Evolutionary conservation across 2,329 filamentous ascomycete species (phyloP).

Genomic region (Clarireedia monteithiana): DNA sequence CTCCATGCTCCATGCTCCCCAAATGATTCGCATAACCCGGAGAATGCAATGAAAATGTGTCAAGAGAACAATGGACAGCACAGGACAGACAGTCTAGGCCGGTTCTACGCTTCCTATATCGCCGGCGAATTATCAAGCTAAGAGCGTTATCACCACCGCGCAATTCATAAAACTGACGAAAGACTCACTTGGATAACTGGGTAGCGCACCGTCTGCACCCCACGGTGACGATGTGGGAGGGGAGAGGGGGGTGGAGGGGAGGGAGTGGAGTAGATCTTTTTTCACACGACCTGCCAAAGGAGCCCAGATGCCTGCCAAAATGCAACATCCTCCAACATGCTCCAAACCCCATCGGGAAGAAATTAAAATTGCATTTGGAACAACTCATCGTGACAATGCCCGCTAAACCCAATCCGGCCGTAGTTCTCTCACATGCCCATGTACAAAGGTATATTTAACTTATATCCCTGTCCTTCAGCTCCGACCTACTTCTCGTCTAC

Average conservation of each 20-base stretch:
- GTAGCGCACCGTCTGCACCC: neutral
- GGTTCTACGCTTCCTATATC: neutral
- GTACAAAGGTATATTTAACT: neutral
- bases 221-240: neutral
- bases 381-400: conserved; percentile 22
- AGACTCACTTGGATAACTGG: neutral
- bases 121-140: neutral
- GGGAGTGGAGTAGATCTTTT: neutral
- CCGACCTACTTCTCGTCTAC: neutral
- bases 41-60: no score
- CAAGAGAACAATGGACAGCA: no score
- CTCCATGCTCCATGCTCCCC: neutral
- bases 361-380: conserved; percentile 23
- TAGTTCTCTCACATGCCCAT: neutral
- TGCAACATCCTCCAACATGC: neutral
- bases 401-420: neutral
- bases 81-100: no score
- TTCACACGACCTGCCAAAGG: no score
- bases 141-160: neutral
- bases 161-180: neutral
- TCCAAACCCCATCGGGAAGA: neutral
- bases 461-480: neutral
- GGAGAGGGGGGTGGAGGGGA: neutral
- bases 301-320: neutral
- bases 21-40: no score